A percentile compares a stretch with the other conserved stretches of the same genome.
Conservation (phyloP, 2,329 filamentous ascomycete species). For the Proliferodiscus dingleyae region DNA sequence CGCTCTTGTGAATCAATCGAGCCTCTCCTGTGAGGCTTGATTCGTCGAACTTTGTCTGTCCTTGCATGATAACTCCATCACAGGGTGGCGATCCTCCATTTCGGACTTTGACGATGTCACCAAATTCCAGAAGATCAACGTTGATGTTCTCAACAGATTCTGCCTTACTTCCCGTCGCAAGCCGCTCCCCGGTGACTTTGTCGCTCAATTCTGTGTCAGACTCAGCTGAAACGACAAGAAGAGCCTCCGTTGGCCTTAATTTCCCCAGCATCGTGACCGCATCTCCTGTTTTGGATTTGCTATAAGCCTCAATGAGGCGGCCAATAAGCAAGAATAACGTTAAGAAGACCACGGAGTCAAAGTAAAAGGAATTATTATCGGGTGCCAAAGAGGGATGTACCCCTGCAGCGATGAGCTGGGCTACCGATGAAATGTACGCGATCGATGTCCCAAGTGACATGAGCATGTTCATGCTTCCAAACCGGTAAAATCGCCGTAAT, state of each 20-base stretch:
- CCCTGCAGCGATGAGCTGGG: constrained; percentile 65
- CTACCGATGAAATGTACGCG: constrained; percentile 78
- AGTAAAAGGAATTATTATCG: constrained; percentile 61
- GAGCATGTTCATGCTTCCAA: constrained; percentile 94
- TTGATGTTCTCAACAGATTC: constrained; percentile 20
- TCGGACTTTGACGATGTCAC: constrained; percentile 68
- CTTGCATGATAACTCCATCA: constrained; percentile 65
- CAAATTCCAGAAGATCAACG: constrained; percentile 62
- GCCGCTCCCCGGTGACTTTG: constrained; percentile 2
- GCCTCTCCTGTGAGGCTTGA: constrained; percentile 84
- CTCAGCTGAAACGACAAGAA: constrained; percentile 52
- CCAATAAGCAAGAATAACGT: constrained; percentile 79
- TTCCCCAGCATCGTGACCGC: constrained; percentile 76
- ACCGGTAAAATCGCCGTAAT: constrained; percentile 76
- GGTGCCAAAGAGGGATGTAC: constrained; percentile 35
- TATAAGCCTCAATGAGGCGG: constrained; percentile 79
- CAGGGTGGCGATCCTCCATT: constrained; percentile 81
- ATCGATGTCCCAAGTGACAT: constrained; percentile 86
- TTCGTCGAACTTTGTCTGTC: constrained; percentile 73
- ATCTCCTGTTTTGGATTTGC: constrained; percentile 84
- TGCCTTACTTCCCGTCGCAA: background rate
- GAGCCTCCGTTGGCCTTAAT: constrained; percentile 70
- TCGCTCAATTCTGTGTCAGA: constrained; percentile 6
- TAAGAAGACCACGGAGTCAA: constrained; percentile 88
- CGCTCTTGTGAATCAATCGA: constrained; percentile 56